Conservation (phyloP, 2,329 filamentous ascomycete species). For the Fusarium sp. region DNA sequence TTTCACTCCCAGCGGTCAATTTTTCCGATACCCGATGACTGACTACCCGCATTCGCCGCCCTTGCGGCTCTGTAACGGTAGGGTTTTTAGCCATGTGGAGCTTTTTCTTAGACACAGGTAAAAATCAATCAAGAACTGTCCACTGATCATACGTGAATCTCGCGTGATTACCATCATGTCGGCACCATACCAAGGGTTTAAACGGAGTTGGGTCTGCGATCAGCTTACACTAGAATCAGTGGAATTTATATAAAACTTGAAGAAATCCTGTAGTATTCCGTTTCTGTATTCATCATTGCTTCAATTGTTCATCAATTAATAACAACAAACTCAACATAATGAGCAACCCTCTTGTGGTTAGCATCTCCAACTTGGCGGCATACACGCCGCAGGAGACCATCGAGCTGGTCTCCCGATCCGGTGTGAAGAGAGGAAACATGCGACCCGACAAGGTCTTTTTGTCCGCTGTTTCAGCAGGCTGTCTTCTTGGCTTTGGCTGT, state of each 20-base stretch:
- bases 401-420: conserved; percentile 37
- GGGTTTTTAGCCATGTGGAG: neutral
- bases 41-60: neutral
- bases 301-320: neutral
- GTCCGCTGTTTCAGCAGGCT: conserved; percentile 37
- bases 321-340: conserved; percentile 4
- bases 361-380: conserved; percentile 33
- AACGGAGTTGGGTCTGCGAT: conserved; percentile 3
- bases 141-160: neutral
- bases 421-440: conserved; percentile 35
- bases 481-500: conserved; percentile 42
- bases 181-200: neutral
- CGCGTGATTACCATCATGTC: conserved; percentile 2
- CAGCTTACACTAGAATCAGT: neutral
- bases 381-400: conserved; percentile 41
- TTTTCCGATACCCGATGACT: neutral
- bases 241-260: neutral
- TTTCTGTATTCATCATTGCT: neutral
- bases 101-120: neutral
- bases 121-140: neutral
- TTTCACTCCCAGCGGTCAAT: neutral
- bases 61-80: neutral
- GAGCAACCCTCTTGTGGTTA: conserved; percentile 34
- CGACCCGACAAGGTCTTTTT: conserved; percentile 40
- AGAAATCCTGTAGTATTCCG: neutral